These are phyloP conservation scores for Galeopsis tetrahit DNA, from an alignment of 257 asterid species.

Conservation along the genomic window DNA sequence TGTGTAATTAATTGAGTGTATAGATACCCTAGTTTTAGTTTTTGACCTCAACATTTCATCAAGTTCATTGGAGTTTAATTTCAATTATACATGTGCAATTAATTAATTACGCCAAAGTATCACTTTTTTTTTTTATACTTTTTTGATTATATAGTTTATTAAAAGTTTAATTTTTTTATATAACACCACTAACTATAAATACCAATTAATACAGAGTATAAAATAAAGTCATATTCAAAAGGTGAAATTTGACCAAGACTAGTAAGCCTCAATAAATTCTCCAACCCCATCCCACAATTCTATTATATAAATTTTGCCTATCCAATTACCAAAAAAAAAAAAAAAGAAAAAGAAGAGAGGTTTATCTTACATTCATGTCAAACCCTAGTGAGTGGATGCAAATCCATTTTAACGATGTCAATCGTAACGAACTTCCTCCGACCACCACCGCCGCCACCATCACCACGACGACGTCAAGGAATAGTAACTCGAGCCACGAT, in stretches of 20 bases:
- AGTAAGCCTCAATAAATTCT: slow-evolving; percentile 18
- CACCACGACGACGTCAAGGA: slow-evolving; percentile 22
- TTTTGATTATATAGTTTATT: no score
- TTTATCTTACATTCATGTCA: slow-evolving; percentile 26
- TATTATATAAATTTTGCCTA: neutral
- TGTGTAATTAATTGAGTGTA: no score
- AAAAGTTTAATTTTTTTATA: no score
- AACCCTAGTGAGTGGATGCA: slow-evolving; percentile 35
- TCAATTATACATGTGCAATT: no score
- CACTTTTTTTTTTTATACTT: no score
- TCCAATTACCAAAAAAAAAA: neutral
- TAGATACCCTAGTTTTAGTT: no score
- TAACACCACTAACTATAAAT: no score
- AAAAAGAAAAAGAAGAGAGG: neutral
- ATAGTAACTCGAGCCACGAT: slow-evolving; percentile 15
- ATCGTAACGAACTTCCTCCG: slow-evolving; percentile 7
- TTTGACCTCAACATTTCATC: no score
- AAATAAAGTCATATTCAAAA: neutral
- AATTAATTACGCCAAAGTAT: no score
- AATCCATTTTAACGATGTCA: slow-evolving; percentile 7
- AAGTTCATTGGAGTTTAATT: no score
- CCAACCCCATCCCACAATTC: slow-evolving; percentile 9
- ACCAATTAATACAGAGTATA: no score
- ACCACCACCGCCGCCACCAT: neutral
- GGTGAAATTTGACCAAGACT: slow-evolving; percentile 24